Percentiles rank a stretch among this genome's conserved stretches.
These are phyloP conservation scores for Ceratobasidium sp. DNA, from an alignment of 1,284 basidiomycete genomes.

Conservation along the genomic window DNA sequence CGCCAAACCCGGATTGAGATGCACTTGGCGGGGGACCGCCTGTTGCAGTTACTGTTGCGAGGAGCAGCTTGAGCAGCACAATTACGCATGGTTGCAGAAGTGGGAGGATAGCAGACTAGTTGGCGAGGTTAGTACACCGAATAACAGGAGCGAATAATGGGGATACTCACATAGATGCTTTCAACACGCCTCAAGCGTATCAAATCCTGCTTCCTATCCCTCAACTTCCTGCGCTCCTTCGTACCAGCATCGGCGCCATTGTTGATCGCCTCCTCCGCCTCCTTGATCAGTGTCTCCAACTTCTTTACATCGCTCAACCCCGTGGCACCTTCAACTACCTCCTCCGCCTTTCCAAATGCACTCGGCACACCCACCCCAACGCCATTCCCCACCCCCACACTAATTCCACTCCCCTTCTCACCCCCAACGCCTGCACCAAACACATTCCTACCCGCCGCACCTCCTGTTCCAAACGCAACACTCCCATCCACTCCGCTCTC, in stretches of 20 bases:
- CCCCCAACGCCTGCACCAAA: conserved; percentile 42
- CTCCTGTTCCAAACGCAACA: conserved; percentile 54
- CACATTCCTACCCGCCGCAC: conserved; percentile 42
- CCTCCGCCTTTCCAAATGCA: conserved; percentile 54
- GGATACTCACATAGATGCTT: conserved; percentile 81
- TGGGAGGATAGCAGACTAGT: conserved; percentile 71
- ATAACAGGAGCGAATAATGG: neutral
- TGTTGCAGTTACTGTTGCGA: conserved; percentile 88
- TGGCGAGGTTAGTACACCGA: conserved; percentile 46
- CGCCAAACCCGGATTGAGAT: conserved; percentile 54
- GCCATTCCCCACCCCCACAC: conserved; percentile 25
- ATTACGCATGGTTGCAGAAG: conserved; percentile 87
- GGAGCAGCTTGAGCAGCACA: conserved; percentile 85
- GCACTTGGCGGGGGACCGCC: conserved; percentile 47
- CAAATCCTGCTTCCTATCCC: conserved; percentile 78
- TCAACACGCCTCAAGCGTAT: conserved; percentile 88
- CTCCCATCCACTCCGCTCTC: conserved; percentile 84
- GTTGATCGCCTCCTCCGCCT: conserved; percentile 68
- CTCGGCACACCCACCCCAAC: conserved; percentile 39
- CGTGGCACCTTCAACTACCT: conserved; percentile 51
- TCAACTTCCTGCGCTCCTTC: conserved; percentile 70
- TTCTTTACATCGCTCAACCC: conserved; percentile 68
- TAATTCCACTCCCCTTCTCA: conserved; percentile 50
- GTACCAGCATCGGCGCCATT: conserved; percentile 59
- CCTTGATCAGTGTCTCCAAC: conserved; percentile 75